These are phyloP conservation scores for Tetrapisispora fleetii DNA, from an alignment of 805 yeast genomes.

Conservation along the genomic window DNA sequence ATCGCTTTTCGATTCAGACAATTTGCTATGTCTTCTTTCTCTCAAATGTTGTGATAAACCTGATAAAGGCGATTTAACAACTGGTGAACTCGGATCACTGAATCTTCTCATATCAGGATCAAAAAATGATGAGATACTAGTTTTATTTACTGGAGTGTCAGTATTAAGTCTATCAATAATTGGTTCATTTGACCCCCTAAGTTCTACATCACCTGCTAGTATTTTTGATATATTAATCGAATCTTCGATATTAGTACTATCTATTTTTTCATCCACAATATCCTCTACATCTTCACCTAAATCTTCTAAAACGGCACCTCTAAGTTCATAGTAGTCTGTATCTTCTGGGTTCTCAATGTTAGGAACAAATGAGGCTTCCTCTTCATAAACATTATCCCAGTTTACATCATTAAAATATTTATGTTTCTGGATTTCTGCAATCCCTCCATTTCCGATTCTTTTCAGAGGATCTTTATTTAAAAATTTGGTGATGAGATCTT, in stretches of 20 bases:
- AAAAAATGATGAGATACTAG: conserved; percentile 23
- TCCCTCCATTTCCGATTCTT: conserved; percentile 72
- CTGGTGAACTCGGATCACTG: conserved; percentile 30
- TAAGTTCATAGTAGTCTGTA: conserved; percentile 80
- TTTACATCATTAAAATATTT: conserved; percentile 62
- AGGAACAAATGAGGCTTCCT: conserved; percentile 80
- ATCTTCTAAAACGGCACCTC: conserved; percentile 69
- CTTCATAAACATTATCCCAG: conserved; percentile 65
- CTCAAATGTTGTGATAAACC: conserved; percentile 48
- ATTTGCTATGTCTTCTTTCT: conserved; percentile 63
- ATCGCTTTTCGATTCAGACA: conserved; percentile 60
- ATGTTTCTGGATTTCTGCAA: conserved; percentile 69
- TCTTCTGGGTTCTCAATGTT: conserved; percentile 66
- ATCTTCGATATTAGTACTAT: background rate
- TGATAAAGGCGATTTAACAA: conserved; percentile 32
- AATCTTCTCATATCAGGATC: conserved; percentile 19
- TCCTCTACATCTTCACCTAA: conserved; percentile 17
- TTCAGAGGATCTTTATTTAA: conserved; percentile 52
- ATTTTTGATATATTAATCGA: background rate
- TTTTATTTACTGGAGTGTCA: conserved; percentile 6
- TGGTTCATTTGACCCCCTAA: background rate
- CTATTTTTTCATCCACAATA: conserved; percentile 2
- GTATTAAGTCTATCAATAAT: background rate
- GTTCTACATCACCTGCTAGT: background rate
- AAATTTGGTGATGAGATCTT: conserved; percentile 58